phyloP scores from a whole-genome alignment of 2,329 filamentous ascomycete genomes.

The Alternaria incomplexa region DNA sequence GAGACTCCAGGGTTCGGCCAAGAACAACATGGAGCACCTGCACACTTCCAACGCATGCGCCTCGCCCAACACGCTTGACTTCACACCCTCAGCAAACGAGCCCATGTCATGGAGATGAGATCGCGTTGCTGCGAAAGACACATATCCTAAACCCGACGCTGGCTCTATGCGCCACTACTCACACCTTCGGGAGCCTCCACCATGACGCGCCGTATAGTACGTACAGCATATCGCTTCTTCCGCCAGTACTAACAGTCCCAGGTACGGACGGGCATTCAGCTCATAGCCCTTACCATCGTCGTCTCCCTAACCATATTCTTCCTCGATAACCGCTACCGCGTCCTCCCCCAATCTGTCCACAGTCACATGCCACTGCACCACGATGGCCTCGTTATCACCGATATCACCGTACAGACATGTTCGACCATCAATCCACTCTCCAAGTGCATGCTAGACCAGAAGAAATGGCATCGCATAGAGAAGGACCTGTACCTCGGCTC shows the following conservation, averaged over 20 bases:
- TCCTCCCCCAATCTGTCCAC: constrained; percentile 85
- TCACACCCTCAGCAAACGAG: background rate
- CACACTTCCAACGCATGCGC: constrained; percentile 13
- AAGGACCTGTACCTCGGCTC: constrained; percentile 85
- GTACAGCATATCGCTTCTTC: constrained; percentile 3
- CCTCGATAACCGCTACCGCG: constrained; percentile 86
- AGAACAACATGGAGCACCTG: constrained; percentile 17
- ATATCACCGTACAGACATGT: constrained; percentile 79
- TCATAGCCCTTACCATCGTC: constrained; percentile 68
- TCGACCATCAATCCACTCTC: constrained; percentile 75
- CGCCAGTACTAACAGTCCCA: constrained; percentile 30
- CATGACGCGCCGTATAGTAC: constrained; percentile 51
- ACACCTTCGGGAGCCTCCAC: constrained; percentile 20
- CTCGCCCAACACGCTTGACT: constrained; percentile 1
- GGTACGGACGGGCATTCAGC: constrained; percentile 73
- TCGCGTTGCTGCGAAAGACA: constrained; percentile 1
- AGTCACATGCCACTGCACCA: constrained; percentile 83
- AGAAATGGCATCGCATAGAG: constrained; percentile 81
- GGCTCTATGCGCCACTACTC: constrained; percentile 18
- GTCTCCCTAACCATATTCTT: constrained; percentile 74
- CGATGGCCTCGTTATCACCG: constrained; percentile 82
- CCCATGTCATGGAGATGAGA: constrained; percentile 22
- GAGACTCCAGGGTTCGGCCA: constrained; percentile 20
- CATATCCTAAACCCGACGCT: constrained; percentile 7
- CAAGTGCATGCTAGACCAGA: constrained; percentile 74